Base-by-base conservation (phyloP, 1,284 basidiomycete genomes). In the Schizophyllum amplum region DNA sequence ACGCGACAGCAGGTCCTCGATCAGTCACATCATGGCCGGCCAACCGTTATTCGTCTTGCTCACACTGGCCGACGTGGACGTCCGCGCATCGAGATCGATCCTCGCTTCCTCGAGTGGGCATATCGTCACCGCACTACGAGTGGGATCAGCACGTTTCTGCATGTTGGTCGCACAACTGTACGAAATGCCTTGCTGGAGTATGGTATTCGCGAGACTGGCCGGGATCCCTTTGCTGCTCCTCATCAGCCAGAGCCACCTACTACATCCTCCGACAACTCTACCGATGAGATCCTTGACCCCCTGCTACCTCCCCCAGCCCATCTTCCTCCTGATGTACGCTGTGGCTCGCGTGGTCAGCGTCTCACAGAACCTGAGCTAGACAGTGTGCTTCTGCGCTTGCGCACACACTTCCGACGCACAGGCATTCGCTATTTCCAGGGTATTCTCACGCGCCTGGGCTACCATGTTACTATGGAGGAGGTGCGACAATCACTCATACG, bases 401-500 rank as follows among this genome's bases (percentile, higher is more conserved):
- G 58, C 11, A 4, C 25, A 21, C 53, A 60, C 51, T 63, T 48
- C 33, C 55, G 56, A 1, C 55, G 60, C 1, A 65, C 65, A 24
- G 68, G 68, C 0, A 57, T 68, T 1, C 49, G 55, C 2, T 69
- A 68, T 63, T 24, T 69, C 0, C 57, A 66, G 55, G 67, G 68
- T 6, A 64, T 66, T 60, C 59, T 69, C 4, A 52, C 60, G 1
- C 48, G 57, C 1, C 57, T 65, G 9, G 64, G 65, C 0, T 58
- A 66, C 53, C 62, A 54, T 33, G 59, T 68, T 27, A 62, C 59
- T 1, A 27, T 58, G 2, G 57, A 65, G 24, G 51, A 58, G 1
- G 61, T 69, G 0, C 46, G 58, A 0, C 46, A 57, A 21, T 64
- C 67, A 23, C 57, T 68, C 1, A 4, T 57, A 1, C 61, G 64